Base-by-base conservation (phyloP, 2,329 filamentous ascomycete genomes). In the Ophiocordyceps camponoti-leonardi region DNA sequence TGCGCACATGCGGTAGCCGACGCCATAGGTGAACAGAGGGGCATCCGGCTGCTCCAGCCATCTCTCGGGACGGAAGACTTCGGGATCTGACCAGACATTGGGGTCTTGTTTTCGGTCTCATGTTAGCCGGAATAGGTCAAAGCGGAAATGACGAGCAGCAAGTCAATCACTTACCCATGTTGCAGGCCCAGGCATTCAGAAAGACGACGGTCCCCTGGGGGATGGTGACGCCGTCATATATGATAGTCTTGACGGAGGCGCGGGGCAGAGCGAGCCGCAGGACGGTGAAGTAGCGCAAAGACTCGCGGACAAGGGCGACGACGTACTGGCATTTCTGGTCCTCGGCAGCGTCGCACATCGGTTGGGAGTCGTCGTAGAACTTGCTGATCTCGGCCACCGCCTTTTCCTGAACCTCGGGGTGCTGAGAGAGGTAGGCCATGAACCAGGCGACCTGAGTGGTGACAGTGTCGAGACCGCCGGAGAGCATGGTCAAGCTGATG, bases 1-100 rank as follows among this genome's bases (percentile, higher is more conserved):
- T 0, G 77, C 76, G 49, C 79, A 82, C 78, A 82, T 82, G 37
- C 77, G 70, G 50, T 80, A 81, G 1, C 78, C 78, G 11, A 81
- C 63, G 0, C 78, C 78, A 47, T 80, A 81, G 0, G 76, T 79
- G 56, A 81, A 81, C 13, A 81, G 58, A 1, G 77, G 77, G 4
- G 75, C 75, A 26, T 81, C 75, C 0, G 77, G 75, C 43, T 77
- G 68, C 37, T 50, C 48, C 14, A 48, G 33, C 48, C 47, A 52
- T 11, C 50, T 42, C 33, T 52, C 50, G 6, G 53, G 54, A 13
- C 51, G 51, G 44, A 55, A 56, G 6, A 46, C 41, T 2, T 49
- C 46, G 14, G 50, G 45, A 28, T 52, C 49, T 14, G 45, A 44
- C 49, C 49, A 51, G 4, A 51, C 43, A 8, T 45, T 43, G 18